Conservation (phyloP, 805 yeast species). For the Zygosaccharomyces siamensis region DNA sequence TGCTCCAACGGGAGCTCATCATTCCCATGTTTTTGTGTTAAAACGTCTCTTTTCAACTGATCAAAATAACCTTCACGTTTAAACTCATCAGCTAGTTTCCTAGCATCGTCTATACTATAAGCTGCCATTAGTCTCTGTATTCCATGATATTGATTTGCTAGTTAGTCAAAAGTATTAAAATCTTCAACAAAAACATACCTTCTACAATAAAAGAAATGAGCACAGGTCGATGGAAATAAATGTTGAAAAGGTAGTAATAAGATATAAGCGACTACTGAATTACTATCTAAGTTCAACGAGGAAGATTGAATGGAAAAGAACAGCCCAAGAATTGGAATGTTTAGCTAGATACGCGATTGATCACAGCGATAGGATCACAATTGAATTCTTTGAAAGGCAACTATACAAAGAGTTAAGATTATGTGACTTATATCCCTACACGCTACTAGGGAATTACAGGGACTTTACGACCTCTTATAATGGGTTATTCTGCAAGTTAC, state of each 20-base stretch:
- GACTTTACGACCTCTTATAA: background rate
- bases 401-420: background rate
- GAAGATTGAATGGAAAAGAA: background rate
- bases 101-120: conserved; percentile 22
- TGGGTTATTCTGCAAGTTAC: conserved; percentile 3
- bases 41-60: conserved; percentile 25
- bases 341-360: background rate
- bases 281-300: background rate
- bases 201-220: background rate
- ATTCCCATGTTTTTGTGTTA: conserved; percentile 12
- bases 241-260: background rate
- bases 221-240: background rate
- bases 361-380: background rate
- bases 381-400: background rate
- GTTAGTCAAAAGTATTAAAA: background rate
- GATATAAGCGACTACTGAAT: background rate
- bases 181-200: background rate
- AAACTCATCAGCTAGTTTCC: conserved; percentile 27
- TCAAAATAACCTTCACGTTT: conserved; percentile 35
- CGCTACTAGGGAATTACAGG: background rate
- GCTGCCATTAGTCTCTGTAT: background rate
- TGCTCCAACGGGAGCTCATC: conserved; percentile 14
- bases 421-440: background rate
- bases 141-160: background rate
- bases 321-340: background rate